A percentile compares a stretch with the other conserved stretches of the same genome.
Evolutionary conservation across 108 stramenopile genomes (phyloP).

Genomic region (Phaeodactylum tricornutum): DNA sequence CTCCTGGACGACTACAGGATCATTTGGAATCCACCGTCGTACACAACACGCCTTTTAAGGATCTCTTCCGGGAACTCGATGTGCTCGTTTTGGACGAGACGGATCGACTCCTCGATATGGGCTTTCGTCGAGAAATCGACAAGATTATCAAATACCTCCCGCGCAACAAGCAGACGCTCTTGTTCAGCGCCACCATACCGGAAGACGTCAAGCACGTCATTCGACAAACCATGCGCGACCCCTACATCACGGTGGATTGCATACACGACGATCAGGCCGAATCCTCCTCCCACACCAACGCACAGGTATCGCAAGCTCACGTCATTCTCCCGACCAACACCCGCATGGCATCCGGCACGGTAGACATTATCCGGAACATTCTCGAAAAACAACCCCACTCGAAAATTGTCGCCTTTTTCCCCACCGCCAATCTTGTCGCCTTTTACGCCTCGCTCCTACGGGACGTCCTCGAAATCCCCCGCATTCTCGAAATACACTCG

Average conservation of each 20-base stretch:
- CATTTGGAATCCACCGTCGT: constrained; percentile 46
- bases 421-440: constrained; percentile 48
- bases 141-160: constrained; percentile 90
- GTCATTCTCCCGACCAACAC: constrained; percentile 29
- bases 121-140: constrained; percentile 96
- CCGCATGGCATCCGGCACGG: constrained; percentile 32
- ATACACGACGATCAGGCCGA: constrained; percentile 36
- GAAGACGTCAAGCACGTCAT: constrained; percentile 65
- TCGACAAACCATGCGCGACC: too few species aligned
- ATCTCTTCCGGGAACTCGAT: constrained; percentile 38
- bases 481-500: constrained; percentile 83
- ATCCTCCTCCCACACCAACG: constrained; percentile 54
- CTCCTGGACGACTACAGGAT: constrained; percentile 89
- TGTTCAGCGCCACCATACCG: constrained; percentile 99
- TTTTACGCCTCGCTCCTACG: not conserved
- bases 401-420: constrained; percentile 83
- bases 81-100: constrained; percentile 96
- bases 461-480: constrained; percentile 6
- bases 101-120: constrained; percentile 99
- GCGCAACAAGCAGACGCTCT: constrained; percentile 91
- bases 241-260: constrained; percentile 42
- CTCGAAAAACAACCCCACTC: too few species aligned
- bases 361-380: constrained; percentile 26
- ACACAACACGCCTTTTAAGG: too few species aligned
- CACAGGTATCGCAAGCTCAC: constrained; percentile 36